Percentiles rank a stretch among this genome's conserved stretches.
These are phyloP conservation scores for Ceriops tagal DNA, from an alignment of 345 rosid species.

Conservation along the genomic window DNA sequence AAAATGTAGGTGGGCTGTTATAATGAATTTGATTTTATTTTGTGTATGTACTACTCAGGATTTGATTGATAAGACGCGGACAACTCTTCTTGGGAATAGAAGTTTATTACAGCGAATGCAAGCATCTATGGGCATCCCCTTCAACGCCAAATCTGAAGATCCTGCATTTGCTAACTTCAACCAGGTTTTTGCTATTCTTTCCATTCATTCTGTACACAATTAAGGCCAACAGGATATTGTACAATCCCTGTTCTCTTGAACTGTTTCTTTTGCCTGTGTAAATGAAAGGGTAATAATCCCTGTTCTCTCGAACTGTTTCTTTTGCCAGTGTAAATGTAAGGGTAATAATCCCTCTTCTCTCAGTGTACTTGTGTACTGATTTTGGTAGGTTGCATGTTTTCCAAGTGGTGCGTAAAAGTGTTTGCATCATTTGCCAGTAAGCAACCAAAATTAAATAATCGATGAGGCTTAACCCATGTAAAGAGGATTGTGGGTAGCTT, in stretches of 20 bases:
- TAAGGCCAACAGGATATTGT: too few relatives aligned
- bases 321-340: background rate
- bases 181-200: constrained; percentile 40
- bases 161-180: constrained; percentile 67
- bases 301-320: background rate
- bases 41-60: constrained; percentile 44
- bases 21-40: background rate
- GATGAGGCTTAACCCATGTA: constrained; percentile 13
- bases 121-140: constrained; percentile 44
- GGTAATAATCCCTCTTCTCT: background rate
- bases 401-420: constrained; percentile 36
- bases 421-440: constrained; percentile 53
- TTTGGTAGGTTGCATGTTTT: constrained; percentile 44
- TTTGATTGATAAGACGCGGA: constrained; percentile 79
- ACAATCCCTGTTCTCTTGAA: background rate
- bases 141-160: constrained; percentile 42
- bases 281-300: too few relatives aligned
- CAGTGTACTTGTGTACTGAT: background rate
- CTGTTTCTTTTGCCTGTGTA: background rate
- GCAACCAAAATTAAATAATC: constrained; percentile 40
- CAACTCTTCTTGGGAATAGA: constrained; percentile 69
- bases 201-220: too few relatives aligned
- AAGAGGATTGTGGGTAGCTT: constrained; percentile 22
- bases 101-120: constrained; percentile 63
- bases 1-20: background rate